Base-by-base conservation (phyloP, 768 basidiomycete genomes). In the Boletus huronensis region DNA sequence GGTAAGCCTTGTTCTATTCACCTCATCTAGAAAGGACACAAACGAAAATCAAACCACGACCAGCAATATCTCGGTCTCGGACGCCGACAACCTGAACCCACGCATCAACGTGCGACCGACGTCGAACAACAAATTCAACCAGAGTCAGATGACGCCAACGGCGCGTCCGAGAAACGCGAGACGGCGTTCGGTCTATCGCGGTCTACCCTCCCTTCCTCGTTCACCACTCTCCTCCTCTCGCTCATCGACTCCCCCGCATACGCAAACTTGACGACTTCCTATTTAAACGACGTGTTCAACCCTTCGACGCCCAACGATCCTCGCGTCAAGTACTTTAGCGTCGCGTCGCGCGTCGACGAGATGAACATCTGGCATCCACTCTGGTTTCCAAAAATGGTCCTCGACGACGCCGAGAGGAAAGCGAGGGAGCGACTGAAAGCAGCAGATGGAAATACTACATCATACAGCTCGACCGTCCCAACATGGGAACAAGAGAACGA, bases 201-300 rank as follows among this genome's bases (percentile, higher is more conserved):
- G 7, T 74, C 83, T 26, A 81, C 82, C 3, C 79, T 93, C 25
- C 90, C 89, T 0, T 87, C 88, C 0, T 88, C 90, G 5, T 87
- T 97, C 67, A 91, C 93, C 3, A 88, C 90, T 2, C 83, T 94
- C 58, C 77, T 99, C 31, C 81, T 98, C 16, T 87, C 88, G 43
- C 74, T 95, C 51, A 82, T 98, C 59, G 97, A 99, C 75, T 94
- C 94, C 0, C 97, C 97, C 1, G 97, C 97, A 0, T 99, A 98
- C 70, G 85, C 90, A 7, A 96, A 97, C 66, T 79, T 99, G 47
- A 96, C 93, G 6, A 87, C 95, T 2, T 69, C 80, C 5, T 98
- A 88, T 67, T 79, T 97, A 36, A 85, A 83, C 55, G 75, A 82
- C 36, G 75, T 83, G 0, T 96, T 96, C 78, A 98, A 88, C 76